A percentile compares a stretch with the other conserved stretches of the same genome.
These are phyloP conservation scores for Nicotiana benthamiana DNA, from an alignment of 257 asterid genomes.

Conservation along the genomic window DNA sequence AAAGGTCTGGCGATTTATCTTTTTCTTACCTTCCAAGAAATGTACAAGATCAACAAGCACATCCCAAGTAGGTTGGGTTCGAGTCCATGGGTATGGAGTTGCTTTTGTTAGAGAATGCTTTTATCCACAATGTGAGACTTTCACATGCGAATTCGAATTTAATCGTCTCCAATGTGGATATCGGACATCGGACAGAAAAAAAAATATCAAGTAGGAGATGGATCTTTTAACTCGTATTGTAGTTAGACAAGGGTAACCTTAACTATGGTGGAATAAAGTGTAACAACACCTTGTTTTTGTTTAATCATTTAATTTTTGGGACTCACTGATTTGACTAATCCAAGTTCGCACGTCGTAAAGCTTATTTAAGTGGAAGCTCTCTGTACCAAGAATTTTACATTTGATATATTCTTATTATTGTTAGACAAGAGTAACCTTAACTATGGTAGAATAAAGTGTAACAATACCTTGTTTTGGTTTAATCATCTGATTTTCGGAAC, in stretches of 20 bases:
- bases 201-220: slow-evolving; percentile 11
- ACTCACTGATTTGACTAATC: background rate
- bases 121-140: too few relatives aligned
- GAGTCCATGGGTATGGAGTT: too few relatives aligned
- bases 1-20: slow-evolving; percentile 39
- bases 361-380: background rate
- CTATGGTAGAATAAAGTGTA: background rate
- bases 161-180: too few relatives aligned
- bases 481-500: background rate
- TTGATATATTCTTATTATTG: too few relatives aligned
- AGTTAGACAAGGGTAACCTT: too few relatives aligned
- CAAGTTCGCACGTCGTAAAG: background rate
- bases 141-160: too few relatives aligned
- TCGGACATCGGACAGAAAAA: too few relatives aligned
- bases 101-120: too few relatives aligned
- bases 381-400: too few relatives aligned
- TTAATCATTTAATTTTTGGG: background rate
- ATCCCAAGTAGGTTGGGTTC: slow-evolving; percentile 31
- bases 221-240: slow-evolving; percentile 20
- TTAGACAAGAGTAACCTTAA: too few relatives aligned
- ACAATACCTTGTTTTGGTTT: background rate
- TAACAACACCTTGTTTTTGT: background rate
- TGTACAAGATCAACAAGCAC: slow-evolving; percentile 48
- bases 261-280: slow-evolving; percentile 14
- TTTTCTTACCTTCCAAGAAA: slow-evolving; percentile 27